Conservation (phyloP, 2,329 filamentous ascomycete genomes). For the Clonostachys chloroleuca region DNA sequence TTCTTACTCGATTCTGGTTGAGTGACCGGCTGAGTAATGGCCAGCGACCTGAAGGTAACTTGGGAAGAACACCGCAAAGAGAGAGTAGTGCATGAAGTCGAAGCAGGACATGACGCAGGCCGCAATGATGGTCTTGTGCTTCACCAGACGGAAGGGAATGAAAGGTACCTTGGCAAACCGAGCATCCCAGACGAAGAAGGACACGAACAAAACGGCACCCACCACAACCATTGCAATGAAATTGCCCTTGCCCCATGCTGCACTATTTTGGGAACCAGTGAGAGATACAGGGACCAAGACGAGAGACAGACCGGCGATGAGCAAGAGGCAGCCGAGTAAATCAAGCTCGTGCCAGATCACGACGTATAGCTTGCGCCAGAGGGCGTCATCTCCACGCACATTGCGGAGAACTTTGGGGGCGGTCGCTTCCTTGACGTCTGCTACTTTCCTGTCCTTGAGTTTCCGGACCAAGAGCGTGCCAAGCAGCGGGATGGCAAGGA, state of each 20-base stretch:
- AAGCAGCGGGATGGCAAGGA: conserved; percentile 21
- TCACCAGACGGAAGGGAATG: conserved; percentile 29
- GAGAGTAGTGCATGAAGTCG: conserved; percentile 29
- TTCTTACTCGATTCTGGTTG: conserved; percentile 27
- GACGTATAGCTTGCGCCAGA: conserved; percentile 2
- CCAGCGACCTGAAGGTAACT: conserved; percentile 33
- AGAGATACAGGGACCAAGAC: conserved; percentile 27
- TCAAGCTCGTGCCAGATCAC: conserved; percentile 23
- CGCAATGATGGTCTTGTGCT: conserved; percentile 26
- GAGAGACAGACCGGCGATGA: conserved; percentile 23
- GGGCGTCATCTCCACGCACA: no score
- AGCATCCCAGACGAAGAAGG: conserved; percentile 27
- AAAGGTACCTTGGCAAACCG: conserved; percentile 28
- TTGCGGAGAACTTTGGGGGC: conserved; percentile 12
- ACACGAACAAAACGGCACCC: conserved; percentile 13
- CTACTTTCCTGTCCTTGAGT: conserved; percentile 14
- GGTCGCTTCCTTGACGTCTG: conserved; percentile 5
- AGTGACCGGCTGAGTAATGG: conserved; percentile 23
- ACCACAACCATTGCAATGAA: conserved; percentile 29
- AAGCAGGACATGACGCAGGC: conserved; percentile 27
- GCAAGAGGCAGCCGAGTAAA: conserved; percentile 21
- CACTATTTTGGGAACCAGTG: conserved; percentile 24
- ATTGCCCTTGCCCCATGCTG: conserved; percentile 18
- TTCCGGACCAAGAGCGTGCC: conserved; percentile 22
- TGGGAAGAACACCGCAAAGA: conserved; percentile 31